Base-by-base conservation (phyloP, 371 early-diverging fungal genomes). In the Mucor irregularis region DNA sequence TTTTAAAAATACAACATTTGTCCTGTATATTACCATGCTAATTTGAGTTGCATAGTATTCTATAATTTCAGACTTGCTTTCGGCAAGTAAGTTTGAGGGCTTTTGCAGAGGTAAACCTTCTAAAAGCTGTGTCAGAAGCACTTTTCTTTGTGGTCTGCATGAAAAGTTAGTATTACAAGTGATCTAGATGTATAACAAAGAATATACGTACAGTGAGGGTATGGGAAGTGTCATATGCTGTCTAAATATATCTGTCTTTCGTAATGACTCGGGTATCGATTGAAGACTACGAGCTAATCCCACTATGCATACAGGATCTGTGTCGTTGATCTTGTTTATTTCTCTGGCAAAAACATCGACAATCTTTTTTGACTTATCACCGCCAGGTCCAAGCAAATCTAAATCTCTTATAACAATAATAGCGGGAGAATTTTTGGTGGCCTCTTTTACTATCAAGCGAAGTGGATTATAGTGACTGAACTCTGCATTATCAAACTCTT, bases 221-320 rank as follows among this genome's bases (percentile, higher is more conserved):
- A 78, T 72, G 5, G 72, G 63, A 17, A 78, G 21, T 19, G 66
- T 56, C 31, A 74, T 53, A 37, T 74, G 78, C 28, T 78, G 74
- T 22, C 56, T 61, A 53, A 78, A 78, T 5, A 71, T 57, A 45
- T 69, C 70, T 4, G 65, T 66, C 33, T 70, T 66, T 31, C 53
- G 51, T 10, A 74, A 38, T 29, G 59, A 19, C 7, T 68, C 68
- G 2, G 78, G 74, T 8, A 78, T 40, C 4, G 26, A n/a, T 26
- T 45, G 44, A 1, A 74, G 24, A 19, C 67, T 50, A 31, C 54
- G 56, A 2, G 72, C 73, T 29, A 78, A 16, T 10, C 74, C 78
- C 13, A 74, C 51, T 30, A 78, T 30, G 21, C 64, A 70, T 8
- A 78, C 68, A 7, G 44, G 49, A 3, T 49, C 42, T 5, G 44